Conservation (phyloP, 2,329 filamentous ascomycete genomes). For the Xylariaceae sp. region DNA sequence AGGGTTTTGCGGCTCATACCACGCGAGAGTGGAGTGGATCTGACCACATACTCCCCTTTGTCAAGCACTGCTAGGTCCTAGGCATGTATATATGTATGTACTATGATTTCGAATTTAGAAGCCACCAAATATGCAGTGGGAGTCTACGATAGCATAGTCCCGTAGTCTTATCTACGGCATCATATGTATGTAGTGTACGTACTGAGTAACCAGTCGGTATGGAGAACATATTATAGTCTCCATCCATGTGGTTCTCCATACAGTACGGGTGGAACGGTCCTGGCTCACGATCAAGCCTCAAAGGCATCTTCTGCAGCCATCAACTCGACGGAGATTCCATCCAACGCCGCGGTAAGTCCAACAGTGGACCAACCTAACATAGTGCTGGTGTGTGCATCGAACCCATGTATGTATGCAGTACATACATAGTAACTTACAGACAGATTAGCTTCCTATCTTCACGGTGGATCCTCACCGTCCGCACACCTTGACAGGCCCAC, state of each 20-base stretch:
- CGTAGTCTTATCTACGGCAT: too few relatives aligned
- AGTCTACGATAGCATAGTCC: too few relatives aligned
- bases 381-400: conserved; percentile 13
- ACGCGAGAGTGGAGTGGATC: not conserved
- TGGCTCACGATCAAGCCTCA: conserved; percentile 25
- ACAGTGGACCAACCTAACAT: conserved; percentile 22
- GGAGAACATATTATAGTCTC: not conserved
- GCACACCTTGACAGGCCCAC: conserved; percentile 11
- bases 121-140: too few relatives aligned
- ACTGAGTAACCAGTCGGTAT: not conserved
- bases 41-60: not conserved
- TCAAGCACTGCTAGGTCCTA: not conserved
- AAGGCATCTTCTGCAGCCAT: conserved; percentile 23
- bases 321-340: conserved; percentile 35
- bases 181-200: not conserved
- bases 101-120: too few relatives aligned
- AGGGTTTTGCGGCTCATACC: conserved; percentile 13
- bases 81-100: too few relatives aligned
- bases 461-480: conserved; percentile 23
- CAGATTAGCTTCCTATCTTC: conserved; percentile 18
- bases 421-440: not conserved
- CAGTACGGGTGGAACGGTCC: conserved; percentile 32
- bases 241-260: conserved; percentile 24
- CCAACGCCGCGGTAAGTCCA: conserved; percentile 42
- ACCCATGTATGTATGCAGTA: conserved; percentile 25